These are phyloP conservation scores for Cutaneotrichosporon sp. DNA, from an alignment of 1,284 basidiomycete genomes.

Conservation along the genomic window DNA sequence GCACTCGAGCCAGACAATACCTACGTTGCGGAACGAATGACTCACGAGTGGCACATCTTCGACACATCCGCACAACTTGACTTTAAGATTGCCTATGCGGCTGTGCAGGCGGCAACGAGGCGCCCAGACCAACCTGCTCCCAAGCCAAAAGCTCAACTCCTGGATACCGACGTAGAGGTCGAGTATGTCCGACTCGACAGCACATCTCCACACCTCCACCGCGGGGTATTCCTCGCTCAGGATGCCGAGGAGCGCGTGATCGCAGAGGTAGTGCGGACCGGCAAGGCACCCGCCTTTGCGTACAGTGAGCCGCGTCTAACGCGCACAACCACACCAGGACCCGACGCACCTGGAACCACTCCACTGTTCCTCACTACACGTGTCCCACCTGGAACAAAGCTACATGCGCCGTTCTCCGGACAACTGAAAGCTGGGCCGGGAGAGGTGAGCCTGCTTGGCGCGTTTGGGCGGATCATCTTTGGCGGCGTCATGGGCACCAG, in stretches of 20 bases:
- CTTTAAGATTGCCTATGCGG: neutral
- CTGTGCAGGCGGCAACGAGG: constrained; percentile 9
- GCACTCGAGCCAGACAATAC: constrained; percentile 15
- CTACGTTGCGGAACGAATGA: constrained; percentile 14
- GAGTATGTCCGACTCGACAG: constrained; percentile 13
- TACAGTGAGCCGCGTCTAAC: constrained; percentile 17
- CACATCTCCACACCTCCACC: constrained; percentile 10
- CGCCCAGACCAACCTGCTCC: neutral
- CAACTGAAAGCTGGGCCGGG: neutral
- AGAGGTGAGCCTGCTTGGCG: neutral
- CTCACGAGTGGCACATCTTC: constrained; percentile 19
- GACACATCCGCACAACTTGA: constrained; percentile 8
- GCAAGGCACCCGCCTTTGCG: constrained; percentile 2
- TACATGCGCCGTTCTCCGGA: constrained; percentile 8
- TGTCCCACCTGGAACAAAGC: neutral
- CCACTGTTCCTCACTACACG: constrained; percentile 4
- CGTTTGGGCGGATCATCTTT: constrained; percentile 13
- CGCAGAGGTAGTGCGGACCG: neutral
- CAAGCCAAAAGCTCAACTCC: neutral
- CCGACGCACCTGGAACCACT: neutral
- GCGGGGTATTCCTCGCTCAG: neutral
- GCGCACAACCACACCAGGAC: neutral
- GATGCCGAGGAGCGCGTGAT: constrained; percentile 8
- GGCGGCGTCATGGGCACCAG: neutral
- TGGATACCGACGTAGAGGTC: neutral